Base-by-base conservation (phyloP, 305 asterid species). In the Solanum hybrid region DNA sequence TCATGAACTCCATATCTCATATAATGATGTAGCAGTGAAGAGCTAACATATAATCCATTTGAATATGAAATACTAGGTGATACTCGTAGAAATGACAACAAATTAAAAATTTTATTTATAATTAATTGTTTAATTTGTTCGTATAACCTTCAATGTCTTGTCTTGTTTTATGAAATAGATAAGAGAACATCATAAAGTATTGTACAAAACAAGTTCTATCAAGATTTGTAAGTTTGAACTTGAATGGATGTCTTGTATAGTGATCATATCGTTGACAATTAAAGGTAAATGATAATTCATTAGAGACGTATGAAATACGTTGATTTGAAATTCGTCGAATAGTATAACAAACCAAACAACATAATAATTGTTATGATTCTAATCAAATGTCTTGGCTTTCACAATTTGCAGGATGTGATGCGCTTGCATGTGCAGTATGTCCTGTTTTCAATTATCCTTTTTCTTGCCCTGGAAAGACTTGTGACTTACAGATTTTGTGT, bases 391-490 rank as follows among this genome's bases (percentile, higher is more conserved):
- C 84, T 87, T 66, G 90, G 75, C 64, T 86, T 88, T 78, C 88
- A 79, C 85, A 90, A 90, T 88, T 88, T 91, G 93, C 95, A 97
- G 98, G 98, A 89, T 96, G 98, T 91, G 99, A 96, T 95, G 99
- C 96, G 78, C 98, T 97, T 92, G 98, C 95, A 72, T 97, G 99
- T 91, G 98, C 99, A 93, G 96, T 97, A 96, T 78, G 98, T 92
- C 27, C 34, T 73, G 79, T 56, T 29, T 51, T 88, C 76, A 87
- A 78, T 86, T 72, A 79, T 88, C 32, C 35, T 45, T 85, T 91
- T 69, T 91, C 81, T 90, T 89, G 10, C 14, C 89, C 78, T 79
- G 51, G 35, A 32, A n/a, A 72, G 77, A 7, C 86, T 85, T 69
- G 11, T 56, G 78, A 36, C 56, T 56, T 31, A 34, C 76, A 89